phyloP scores from a whole-genome alignment of 768 basidiomycete species.

The Pilatotrama ljubarskyi region DNA sequence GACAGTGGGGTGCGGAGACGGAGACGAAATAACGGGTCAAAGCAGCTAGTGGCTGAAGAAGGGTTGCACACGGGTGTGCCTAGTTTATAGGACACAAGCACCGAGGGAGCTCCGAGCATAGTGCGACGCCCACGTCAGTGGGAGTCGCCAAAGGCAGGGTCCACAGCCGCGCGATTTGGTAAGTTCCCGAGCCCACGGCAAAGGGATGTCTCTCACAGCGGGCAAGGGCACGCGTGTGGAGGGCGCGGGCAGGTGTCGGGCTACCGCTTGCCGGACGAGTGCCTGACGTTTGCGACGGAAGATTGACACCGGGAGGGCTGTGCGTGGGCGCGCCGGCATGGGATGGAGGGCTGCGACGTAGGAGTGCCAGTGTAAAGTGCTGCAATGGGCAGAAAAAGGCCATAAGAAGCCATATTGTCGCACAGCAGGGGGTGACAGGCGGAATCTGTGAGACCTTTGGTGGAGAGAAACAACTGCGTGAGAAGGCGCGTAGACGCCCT shows the following conservation, averaged over 20 bases:
- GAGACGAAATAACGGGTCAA: neutral
- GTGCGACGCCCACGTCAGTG: slow-evolving; percentile 21
- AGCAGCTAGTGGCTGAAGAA: neutral
- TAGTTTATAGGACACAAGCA: slow-evolving; percentile 13
- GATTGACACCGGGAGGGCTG: slow-evolving; percentile 3
- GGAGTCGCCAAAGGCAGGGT: neutral
- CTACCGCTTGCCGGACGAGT: neutral
- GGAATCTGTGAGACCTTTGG: slow-evolving; percentile 5
- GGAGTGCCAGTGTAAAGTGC: neutral
- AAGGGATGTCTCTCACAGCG: slow-evolving; percentile 13
- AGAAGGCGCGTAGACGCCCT: slow-evolving; percentile 3
- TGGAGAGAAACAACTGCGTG: neutral
- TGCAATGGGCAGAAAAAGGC: neutral
- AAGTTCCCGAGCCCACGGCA: slow-evolving; percentile 2
- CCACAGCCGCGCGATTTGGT: slow-evolving; percentile 15
- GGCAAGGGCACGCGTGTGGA: neutral
- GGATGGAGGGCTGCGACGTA: neutral
- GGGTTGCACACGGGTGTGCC: neutral
- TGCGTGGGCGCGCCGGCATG: slow-evolving; percentile 8
- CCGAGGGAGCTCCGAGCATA: slow-evolving; percentile 19
- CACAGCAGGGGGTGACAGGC: slow-evolving; percentile 2
- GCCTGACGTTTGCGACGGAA: slow-evolving; percentile 1
- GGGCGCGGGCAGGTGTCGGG: slow-evolving; percentile 1
- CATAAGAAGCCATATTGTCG: slow-evolving; percentile 3
- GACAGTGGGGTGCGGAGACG: neutral